These are phyloP conservation scores for Lobulomyces angularis DNA, from an alignment of 192 early-diverging fungal species.

Conservation along the genomic window DNA sequence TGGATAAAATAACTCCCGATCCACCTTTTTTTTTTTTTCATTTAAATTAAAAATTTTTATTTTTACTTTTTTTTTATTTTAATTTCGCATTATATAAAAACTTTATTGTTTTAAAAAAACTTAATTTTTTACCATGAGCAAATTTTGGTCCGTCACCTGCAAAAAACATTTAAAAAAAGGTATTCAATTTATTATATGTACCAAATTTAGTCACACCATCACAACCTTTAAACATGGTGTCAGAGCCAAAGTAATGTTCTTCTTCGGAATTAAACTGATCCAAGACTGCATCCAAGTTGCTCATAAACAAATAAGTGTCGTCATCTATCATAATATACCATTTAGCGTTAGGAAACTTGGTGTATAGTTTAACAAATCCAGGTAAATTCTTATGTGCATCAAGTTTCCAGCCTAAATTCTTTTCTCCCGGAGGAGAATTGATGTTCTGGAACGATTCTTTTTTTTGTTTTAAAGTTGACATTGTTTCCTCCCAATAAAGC, in stretches of 20 bases:
- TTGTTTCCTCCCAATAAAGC: not conserved
- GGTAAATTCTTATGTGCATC: slow-evolving; percentile 34
- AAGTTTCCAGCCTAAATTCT: slow-evolving; percentile 14
- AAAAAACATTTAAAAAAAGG: no score
- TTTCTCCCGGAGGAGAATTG: no score
- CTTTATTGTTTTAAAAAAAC: no score
- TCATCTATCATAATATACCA: slow-evolving; percentile 36
- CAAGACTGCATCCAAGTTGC: slow-evolving; percentile 9
- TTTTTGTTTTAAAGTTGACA: slow-evolving; percentile 4
- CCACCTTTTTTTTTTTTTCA: no score
- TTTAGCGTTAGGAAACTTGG: slow-evolving; percentile 16
- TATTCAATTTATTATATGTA: no score
- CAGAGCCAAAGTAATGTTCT: slow-evolving; percentile 10
- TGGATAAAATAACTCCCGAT: no score
- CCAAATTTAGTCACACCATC: slow-evolving; percentile 16
- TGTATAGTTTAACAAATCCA: slow-evolving; percentile 11
- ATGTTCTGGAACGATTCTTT: slow-evolving; percentile 5
- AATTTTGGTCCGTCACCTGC: slow-evolving; percentile 21
- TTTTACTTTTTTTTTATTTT: no score
- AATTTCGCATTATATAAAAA: no score
- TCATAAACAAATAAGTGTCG: slow-evolving; percentile 3
- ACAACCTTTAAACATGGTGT: slow-evolving; percentile 18
- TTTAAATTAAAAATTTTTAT: no score
- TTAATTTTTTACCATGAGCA: slow-evolving; percentile 30
- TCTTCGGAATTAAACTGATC: slow-evolving; percentile 7